Percentiles rank a stretch among this genome's conserved stretches.
Conservation (phyloP, 2,329 filamentous ascomycete species). For the Mycosphaerella arachidis region DNA sequence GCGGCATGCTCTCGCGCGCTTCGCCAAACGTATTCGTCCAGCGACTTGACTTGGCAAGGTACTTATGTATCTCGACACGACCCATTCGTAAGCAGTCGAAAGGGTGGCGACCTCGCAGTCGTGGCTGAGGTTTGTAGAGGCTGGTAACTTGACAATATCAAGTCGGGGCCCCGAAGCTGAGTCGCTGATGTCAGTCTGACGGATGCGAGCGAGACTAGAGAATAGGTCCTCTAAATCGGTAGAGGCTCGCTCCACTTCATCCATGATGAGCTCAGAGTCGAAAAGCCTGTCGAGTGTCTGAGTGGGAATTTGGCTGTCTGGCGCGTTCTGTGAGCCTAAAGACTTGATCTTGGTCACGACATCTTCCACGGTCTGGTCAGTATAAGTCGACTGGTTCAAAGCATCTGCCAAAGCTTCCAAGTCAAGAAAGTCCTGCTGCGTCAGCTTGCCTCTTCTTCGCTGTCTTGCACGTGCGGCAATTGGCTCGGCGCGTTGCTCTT, state of each 20-base stretch:
- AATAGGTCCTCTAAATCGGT: background rate
- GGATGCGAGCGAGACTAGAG: background rate
- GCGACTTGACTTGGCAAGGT: conserved; percentile 21
- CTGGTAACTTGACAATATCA: background rate
- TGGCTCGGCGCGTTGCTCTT: background rate
- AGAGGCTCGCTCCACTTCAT: background rate
- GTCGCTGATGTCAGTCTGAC: background rate
- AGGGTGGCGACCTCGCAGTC: background rate
- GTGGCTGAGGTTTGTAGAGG: background rate
- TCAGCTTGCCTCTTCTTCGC: background rate
- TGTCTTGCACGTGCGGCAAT: background rate
- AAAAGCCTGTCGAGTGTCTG: background rate
- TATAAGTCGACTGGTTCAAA: background rate
- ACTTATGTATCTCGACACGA: conserved; percentile 26
- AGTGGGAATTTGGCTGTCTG: no score
- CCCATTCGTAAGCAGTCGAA: conserved; percentile 18
- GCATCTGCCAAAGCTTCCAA: background rate
- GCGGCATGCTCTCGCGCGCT: conserved; percentile 26
- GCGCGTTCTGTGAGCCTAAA: background rate
- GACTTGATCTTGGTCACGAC: background rate
- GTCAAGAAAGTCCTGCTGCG: background rate
- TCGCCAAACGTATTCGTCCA: conserved; percentile 29
- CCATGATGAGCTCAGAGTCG: background rate
- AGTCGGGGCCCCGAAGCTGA: background rate
- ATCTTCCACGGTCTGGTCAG: background rate